These are phyloP conservation scores for Diaporthe sp. DNA, from an alignment of 2,329 filamentous ascomycete species.

Conservation along the genomic window DNA sequence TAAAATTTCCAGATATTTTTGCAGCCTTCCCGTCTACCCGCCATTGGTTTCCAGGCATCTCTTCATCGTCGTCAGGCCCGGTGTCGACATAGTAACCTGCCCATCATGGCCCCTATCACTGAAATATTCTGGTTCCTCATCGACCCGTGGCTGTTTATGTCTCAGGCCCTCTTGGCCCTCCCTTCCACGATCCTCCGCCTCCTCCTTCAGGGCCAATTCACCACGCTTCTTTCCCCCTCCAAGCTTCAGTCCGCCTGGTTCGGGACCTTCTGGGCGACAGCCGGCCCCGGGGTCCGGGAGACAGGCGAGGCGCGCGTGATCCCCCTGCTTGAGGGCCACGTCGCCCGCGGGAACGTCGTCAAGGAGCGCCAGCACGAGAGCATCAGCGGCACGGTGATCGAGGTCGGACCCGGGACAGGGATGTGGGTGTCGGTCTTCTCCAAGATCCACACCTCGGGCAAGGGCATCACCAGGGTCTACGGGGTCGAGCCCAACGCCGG, in stretches of 20 bases:
- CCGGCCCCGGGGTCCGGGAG: slow-evolving; percentile 65
- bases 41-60: not conserved
- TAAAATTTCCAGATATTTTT: not conserved
- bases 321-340: slow-evolving; percentile 67
- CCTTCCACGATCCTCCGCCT: slow-evolving; percentile 56
- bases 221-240: slow-evolving; percentile 56
- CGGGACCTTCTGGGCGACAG: slow-evolving; percentile 69
- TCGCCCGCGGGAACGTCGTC: slow-evolving; percentile 50
- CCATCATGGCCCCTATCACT: slow-evolving; percentile 37
- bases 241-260: slow-evolving; percentile 69
- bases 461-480: slow-evolving; percentile 63
- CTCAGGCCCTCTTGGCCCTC: slow-evolving; percentile 61
- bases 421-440: slow-evolving; percentile 70
- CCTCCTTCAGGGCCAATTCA: slow-evolving; percentile 66
- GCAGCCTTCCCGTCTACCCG: not conserved
- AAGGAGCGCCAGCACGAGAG: slow-evolving; percentile 42
- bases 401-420: slow-evolving; percentile 73
- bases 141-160: slow-evolving; percentile 68
- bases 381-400: slow-evolving; percentile 66
- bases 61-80: not conserved
- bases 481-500: slow-evolving; percentile 74
- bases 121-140: slow-evolving; percentile 53
- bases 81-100: not conserved
- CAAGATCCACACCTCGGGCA: slow-evolving; percentile 35
- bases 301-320: slow-evolving; percentile 59